Percentiles rank a stretch among this genome's conserved stretches.
Conservation (phyloP, 352 stramenopile genomes). For the Phytophthora aleatoria region DNA sequence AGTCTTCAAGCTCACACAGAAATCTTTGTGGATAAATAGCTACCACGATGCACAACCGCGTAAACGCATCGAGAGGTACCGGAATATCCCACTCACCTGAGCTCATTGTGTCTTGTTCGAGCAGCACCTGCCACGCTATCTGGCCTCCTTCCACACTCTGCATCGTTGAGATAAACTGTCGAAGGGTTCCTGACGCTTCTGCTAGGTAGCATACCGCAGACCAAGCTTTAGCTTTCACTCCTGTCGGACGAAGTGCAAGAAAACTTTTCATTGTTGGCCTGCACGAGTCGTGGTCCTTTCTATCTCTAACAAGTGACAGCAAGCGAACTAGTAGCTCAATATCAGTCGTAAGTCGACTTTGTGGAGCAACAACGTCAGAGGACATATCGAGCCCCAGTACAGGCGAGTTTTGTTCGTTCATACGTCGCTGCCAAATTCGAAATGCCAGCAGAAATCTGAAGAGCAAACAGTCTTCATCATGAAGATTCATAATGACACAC, state of each 20-base stretch:
- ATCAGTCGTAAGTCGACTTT: neutral
- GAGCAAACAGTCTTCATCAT: slow-evolving; percentile 36
- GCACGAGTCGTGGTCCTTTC: slow-evolving; percentile 3
- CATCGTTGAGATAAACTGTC: slow-evolving; percentile 35
- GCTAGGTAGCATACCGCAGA: slow-evolving; percentile 37
- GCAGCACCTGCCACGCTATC: slow-evolving; percentile 29
- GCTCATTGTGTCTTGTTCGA: slow-evolving; percentile 11
- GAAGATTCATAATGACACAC: slow-evolving; percentile 33
- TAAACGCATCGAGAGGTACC: slow-evolving; percentile 22
- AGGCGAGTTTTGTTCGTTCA: slow-evolving; percentile 9
- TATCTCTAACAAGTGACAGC: slow-evolving; percentile 9
- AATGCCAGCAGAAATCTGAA: slow-evolving; percentile 50
- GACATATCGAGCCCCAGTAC: neutral
- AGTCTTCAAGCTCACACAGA: slow-evolving; percentile 39
- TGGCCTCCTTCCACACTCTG: slow-evolving; percentile 12
- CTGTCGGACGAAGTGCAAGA: slow-evolving; percentile 26
- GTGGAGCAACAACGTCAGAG: neutral
- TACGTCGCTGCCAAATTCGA: slow-evolving; percentile 35
- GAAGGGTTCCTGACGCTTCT: slow-evolving; percentile 28
- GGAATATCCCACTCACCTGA: slow-evolving; percentile 15
- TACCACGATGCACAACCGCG: slow-evolving; percentile 32
- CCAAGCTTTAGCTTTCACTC: slow-evolving; percentile 28
- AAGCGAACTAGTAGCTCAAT: slow-evolving; percentile 20
- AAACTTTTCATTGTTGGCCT: slow-evolving; percentile 25
- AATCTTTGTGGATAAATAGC: slow-evolving; percentile 32